Base-by-base conservation (phyloP, 371 early-diverging fungal genomes). In the Mucor irregularis region DNA sequence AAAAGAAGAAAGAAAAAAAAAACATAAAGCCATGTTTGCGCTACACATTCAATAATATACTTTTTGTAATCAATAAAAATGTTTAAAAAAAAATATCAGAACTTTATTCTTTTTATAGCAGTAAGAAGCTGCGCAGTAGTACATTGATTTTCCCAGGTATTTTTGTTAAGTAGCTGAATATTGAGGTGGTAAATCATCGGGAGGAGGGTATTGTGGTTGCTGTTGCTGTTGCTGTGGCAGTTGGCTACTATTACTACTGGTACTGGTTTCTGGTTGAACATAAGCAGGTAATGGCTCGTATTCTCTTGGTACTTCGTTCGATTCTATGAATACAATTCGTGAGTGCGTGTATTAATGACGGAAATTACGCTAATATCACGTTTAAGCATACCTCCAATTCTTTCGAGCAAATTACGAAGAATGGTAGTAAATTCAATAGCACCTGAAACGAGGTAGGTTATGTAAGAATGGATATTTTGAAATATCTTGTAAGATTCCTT, bases 381-480 rank as follows among this genome's bases (percentile, higher is more conserved):
- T n/a, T 37, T 16, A 37, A n/a, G 16, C 16, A 37, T 39, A 39
- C 40, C 40, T 30, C 58, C 69, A 14, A 82, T 56, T 11, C 76
- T 56, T 21, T 75, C 68, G 16, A 76, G 53, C 37, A 79, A 45
- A 22, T 51, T 63, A 31, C 70, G 75, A 33, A 69, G 70, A 13
- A 72, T 66, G 17, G 44, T 69, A 2, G 74, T 71, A 35, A 82
- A 82, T 47, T 82, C 78, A 62, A 79, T 78, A 3, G 80, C 78
- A 9, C 81, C 78, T 77, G 49, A 35, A 44, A 14, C n/a, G 1
- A 21, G 30, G 10, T 19, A 9, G 9, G 10, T 46, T 29, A 25
- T 37, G 42, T 28, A 37, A 47, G 8, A 31, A 14, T 13, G 5
- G 13, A 5, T 35, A 14, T 35, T 35, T 35, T 11, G 5, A 4